These are phyloP conservation scores for Penicillium sp. DNA, from an alignment of 2,329 filamentous ascomycete species.

Conservation along the genomic window DNA sequence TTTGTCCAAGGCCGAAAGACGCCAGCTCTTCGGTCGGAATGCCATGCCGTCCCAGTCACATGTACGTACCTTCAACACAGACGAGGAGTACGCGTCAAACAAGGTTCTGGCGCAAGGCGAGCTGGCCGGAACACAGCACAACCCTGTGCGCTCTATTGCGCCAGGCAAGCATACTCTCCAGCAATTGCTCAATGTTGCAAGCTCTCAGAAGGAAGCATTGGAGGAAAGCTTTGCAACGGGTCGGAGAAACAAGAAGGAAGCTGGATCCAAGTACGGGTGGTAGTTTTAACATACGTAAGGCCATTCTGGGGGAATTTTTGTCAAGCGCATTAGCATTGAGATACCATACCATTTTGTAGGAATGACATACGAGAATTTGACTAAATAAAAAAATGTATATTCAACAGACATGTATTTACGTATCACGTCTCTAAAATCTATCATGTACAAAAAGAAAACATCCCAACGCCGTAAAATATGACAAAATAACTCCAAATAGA, in stretches of 20 bases:
- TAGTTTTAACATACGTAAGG: constrained; percentile 30
- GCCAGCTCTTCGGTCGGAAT: constrained; percentile 79
- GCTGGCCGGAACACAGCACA: constrained; percentile 60
- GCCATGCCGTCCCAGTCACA: constrained; percentile 55
- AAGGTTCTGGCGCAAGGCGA: constrained; percentile 66
- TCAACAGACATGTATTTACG: neutral
- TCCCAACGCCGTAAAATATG: constrained; percentile 16
- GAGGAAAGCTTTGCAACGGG: constrained; percentile 89
- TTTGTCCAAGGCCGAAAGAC: constrained; percentile 70
- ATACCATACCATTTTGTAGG: constrained; percentile 13
- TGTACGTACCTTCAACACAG: constrained; percentile 84
- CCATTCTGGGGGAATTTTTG: neutral
- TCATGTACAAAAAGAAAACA: constrained; percentile 14
- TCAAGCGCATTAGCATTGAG: constrained; percentile 12
- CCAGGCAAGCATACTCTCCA: constrained; percentile 87
- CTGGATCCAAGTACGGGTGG: constrained; percentile 83
- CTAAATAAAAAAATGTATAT: constrained; percentile 7
- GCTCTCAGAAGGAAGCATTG: constrained; percentile 78
- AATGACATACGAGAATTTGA: neutral
- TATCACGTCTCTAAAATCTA: constrained; percentile 12
- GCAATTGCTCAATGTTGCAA: constrained; percentile 81
- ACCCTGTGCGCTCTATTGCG: constrained; percentile 77
- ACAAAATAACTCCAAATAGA: constrained; percentile 23
- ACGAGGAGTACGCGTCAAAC: constrained; percentile 82
- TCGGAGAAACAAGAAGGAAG: constrained; percentile 75